These are phyloP conservation scores for Xenosphaeropsis pyriputrescens DNA, from an alignment of 2,329 filamentous ascomycete species.

Conservation along the genomic window DNA sequence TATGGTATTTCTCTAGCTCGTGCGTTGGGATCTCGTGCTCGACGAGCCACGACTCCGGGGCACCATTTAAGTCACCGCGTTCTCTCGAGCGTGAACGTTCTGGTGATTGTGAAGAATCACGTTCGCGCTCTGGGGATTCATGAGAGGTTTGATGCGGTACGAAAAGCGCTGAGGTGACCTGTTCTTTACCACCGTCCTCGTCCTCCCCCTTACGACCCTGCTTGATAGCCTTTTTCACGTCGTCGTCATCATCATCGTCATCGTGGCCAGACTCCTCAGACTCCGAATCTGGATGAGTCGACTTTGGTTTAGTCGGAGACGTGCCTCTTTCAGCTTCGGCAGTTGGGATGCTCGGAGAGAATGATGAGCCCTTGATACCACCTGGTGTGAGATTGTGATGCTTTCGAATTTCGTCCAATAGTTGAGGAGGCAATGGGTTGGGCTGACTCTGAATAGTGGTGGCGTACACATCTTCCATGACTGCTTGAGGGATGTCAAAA, in stretches of 20 bases:
- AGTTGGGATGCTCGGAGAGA: constrained; percentile 17
- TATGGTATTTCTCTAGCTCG: constrained; percentile 17
- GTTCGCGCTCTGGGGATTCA: constrained; percentile 22
- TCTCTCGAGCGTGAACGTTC: constrained; percentile 10
- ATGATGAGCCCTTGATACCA: constrained; percentile 14
- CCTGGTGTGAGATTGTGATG: constrained; percentile 17
- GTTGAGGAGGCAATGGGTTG: constrained; percentile 12
- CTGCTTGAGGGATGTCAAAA: constrained; percentile 1
- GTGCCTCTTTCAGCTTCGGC: constrained; percentile 12
- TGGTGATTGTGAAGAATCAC: constrained; percentile 4
- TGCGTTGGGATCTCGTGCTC: constrained; percentile 19
- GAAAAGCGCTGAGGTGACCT: constrained; percentile 77
- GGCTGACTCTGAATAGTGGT: background rate
- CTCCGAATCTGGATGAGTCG: constrained; percentile 1
- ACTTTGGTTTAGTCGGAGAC: constrained; percentile 2
- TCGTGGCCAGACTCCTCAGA: background rate
- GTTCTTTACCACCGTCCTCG: constrained; percentile 59
- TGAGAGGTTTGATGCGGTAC: constrained; percentile 53
- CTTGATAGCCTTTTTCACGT: constrained; percentile 68
- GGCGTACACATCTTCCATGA: background rate
- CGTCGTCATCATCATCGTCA: constrained; percentile 31
- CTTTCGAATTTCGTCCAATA: constrained; percentile 17
- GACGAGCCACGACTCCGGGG: constrained; percentile 17
- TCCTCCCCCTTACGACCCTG: constrained; percentile 23
- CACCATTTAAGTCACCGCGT: background rate